These are phyloP conservation scores for Dichotomopilus funicola DNA, from an alignment of 2,329 filamentous ascomycete species.

Conservation along the genomic window DNA sequence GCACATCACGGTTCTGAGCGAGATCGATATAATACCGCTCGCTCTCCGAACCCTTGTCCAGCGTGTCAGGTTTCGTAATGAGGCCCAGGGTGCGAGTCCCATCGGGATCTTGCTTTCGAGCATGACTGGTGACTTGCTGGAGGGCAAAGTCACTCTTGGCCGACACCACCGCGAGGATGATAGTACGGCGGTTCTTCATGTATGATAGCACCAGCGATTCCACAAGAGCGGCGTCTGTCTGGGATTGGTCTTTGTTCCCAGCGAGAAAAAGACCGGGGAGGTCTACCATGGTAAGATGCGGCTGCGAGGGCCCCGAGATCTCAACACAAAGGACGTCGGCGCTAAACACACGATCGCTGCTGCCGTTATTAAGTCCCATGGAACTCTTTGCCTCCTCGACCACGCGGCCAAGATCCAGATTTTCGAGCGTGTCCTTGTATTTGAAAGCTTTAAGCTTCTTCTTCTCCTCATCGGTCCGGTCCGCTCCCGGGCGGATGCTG, in stretches of 20 bases:
- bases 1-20: conserved; percentile 39
- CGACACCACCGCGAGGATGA: conserved; percentile 54
- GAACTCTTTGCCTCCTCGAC: conserved; percentile 35
- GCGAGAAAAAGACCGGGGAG: conserved; percentile 50
- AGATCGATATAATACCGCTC: conserved; percentile 36
- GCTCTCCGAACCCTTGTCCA: conserved; percentile 32
- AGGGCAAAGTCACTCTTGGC: conserved; percentile 52
- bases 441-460: conserved; percentile 26
- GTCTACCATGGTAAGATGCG: conserved; percentile 53
- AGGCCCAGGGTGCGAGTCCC: conserved; percentile 46
- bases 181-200: conserved; percentile 48
- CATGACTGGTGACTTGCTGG: conserved; percentile 48
- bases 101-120: conserved; percentile 32
- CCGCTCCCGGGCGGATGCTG: conserved; percentile 31
- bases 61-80: conserved; percentile 50
- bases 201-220: conserved; percentile 45
- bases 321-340: conserved; percentile 43
- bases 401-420: conserved; percentile 28
- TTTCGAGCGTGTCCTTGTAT: conserved; percentile 13
- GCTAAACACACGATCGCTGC: conserved; percentile 33
- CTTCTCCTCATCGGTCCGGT: conserved; percentile 25
- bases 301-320: conserved; percentile 40
- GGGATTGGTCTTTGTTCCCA: conserved; percentile 41
- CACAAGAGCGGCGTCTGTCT: conserved; percentile 39
- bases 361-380: conserved; percentile 42